Base-by-base conservation (phyloP, 345 rosid species). In the Gossypium sturtianum region DNA sequence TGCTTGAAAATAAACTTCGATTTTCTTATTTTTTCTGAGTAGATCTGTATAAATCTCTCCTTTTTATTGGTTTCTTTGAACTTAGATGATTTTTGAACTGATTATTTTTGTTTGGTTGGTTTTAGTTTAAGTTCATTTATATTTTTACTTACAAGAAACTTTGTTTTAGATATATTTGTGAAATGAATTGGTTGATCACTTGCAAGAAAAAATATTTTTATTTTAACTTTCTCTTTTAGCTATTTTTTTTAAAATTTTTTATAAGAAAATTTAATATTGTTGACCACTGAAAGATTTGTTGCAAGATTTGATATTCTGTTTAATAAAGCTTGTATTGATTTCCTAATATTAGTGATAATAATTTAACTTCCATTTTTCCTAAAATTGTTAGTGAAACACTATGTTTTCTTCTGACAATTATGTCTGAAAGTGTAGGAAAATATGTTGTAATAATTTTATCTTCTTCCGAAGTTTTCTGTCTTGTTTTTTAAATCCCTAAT, bases 161-260 rank as follows among this genome's bases (percentile, higher is more conserved):
- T 34, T 34, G 41, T 5, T 34, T 34, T 34, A 34, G 9, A 34
- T 12, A 59, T 25, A 3, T 71, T 2, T 53, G 45, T 17, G 66
- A 57, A 70, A 75, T 51, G 72, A 61, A 34, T 59, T n/a, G 70
- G 49, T 34, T 56, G 75, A 23, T 85, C 74, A 82, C 82, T 80
- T 83, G 82, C 73, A 25, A 43, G 47, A 43, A 69, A 69, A 70
- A 72, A 79, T 84, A 49, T 78, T 82, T 66, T 77, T 75, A 64
- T 78, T 80, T 70, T 7, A 53, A 44, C 25, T 65, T 72, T 71
- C 70, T 54, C 67, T 79, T 78, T 61, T 71, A 47, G 2, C 57
- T 19, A 12, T 75, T 74, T 66, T 73, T 74, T 66, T 62, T 66
- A 29, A 29, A 34, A 34, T 15, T 49, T 23, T 5, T 22, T 51